Evolutionary conservation across 441 rosid species (phyloP), one percentile per base, ranked within the genome.

Genomic region (Arabidopsis lyrata): DNA sequence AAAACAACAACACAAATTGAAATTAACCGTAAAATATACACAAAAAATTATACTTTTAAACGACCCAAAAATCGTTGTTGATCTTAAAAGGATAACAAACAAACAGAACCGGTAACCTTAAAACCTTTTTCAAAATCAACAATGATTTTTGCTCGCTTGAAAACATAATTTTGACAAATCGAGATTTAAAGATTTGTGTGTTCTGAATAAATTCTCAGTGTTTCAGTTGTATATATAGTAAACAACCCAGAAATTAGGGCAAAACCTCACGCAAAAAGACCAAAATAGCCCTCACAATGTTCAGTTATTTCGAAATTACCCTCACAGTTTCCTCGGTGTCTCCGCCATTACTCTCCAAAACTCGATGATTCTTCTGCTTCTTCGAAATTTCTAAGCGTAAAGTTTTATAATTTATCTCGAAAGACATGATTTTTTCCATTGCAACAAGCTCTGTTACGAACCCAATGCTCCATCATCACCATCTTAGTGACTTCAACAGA

Each of bases 201-300:
- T 52, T 52, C 32, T 52, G 15, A 24, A 5, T 8, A 11, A 8
- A 6, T 15, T 27, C 9, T 12, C 35, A 6, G 5, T 0, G 0
- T 0, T 0, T 1, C 12, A 12, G 8, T 15, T 54, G 1, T n/a
- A 67, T 70, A 22, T 60, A 68, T 42, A 75, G 56, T 16, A 16
- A 41, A 52, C 57, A 41, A 52, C 57, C 15, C 63, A 34, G 14
- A 24, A 61, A 61, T 50, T 75, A 75, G 78, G 74, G 69, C 58
- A 13, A 22, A 34, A 2, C 16, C 8, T 27, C 0, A 8, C 8
- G 0, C 0, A 1, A 41, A 61, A 68, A 18, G 69, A 68, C 74
- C 2, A 3, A 6, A 52, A 5, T 44, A 68, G 0, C 74, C 78
- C 16, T 68, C 24, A 2, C 0, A 16, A 9, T 24, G n/a, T 44